Evolutionary conservation across 495 filamentous ascomycete species (phyloP).

Genomic region (Staphylotrichum longicolle): DNA sequence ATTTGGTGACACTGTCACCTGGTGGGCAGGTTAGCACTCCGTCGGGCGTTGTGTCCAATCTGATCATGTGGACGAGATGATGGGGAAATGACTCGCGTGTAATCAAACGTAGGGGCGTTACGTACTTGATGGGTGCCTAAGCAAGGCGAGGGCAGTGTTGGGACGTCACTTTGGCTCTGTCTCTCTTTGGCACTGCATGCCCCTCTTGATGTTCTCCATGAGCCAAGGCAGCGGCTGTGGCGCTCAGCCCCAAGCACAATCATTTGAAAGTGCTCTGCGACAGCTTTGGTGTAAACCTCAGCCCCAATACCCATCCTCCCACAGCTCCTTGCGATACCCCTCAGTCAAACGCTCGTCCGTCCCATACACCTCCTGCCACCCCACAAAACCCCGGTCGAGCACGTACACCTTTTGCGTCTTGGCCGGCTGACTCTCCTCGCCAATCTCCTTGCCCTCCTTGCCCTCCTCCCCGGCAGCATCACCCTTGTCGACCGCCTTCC

Average conservation of each 20-base stretch:
- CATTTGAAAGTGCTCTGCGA: too few relatives aligned
- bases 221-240: too few relatives aligned
- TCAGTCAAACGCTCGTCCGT: slow-evolving; percentile 79
- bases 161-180: too few relatives aligned
- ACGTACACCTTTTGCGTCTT: slow-evolving; percentile 68
- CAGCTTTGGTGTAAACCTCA: slow-evolving; percentile 10
- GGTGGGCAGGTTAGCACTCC: too few relatives aligned
- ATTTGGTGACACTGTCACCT: too few relatives aligned
- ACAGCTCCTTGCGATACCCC: slow-evolving; percentile 80
- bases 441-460: slow-evolving; percentile 28
- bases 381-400: slow-evolving; percentile 80
- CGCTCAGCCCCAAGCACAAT: too few relatives aligned
- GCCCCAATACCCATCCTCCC: slow-evolving; percentile 61
- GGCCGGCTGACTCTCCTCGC: too few relatives aligned
- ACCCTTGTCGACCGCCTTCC: slow-evolving; percentile 7
- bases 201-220: too few relatives aligned
- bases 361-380: slow-evolving; percentile 89
- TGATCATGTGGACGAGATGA: too few relatives aligned
- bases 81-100: background rate
- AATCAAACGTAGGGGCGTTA: background rate
- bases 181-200: too few relatives aligned
- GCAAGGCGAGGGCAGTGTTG: too few relatives aligned
- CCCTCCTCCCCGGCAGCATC: slow-evolving; percentile 15
- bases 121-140: background rate
- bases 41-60: too few relatives aligned